Evolutionary conservation across 768 basidiomycete genomes (phyloP).

Genomic region (Saitozyma sp.): DNA sequence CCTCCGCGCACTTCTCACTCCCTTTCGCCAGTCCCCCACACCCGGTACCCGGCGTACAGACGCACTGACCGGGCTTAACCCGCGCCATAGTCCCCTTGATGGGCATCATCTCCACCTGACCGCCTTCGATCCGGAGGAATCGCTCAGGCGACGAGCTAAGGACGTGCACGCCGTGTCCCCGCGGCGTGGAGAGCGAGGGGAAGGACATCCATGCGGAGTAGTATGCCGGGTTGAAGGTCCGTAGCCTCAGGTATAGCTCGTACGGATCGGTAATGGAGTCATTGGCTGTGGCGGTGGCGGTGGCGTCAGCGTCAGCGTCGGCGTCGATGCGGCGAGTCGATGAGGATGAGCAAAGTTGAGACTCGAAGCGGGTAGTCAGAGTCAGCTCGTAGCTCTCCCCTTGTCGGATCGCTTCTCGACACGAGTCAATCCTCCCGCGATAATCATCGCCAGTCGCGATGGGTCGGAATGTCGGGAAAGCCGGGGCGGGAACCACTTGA

Average conservation of each 20-base stretch:
- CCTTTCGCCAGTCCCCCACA: conserved; percentile 60
- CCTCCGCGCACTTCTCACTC: conserved; percentile 56
- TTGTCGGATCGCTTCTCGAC: conserved; percentile 71
- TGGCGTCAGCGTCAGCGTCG: neutral
- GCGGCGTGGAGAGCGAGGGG: conserved; percentile 30
- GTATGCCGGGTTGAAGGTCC: conserved; percentile 79
- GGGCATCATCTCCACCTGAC: conserved; percentile 76
- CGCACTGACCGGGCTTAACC: conserved; percentile 43
- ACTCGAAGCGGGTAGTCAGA: conserved; percentile 60
- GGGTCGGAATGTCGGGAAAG: conserved; percentile 38
- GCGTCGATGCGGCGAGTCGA: conserved; percentile 1
- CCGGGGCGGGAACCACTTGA: conserved; percentile 1
- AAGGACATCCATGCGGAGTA: conserved; percentile 69
- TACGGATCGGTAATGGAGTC: conserved; percentile 34
- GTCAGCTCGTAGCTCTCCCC: conserved; percentile 95
- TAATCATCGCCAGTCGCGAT: conserved; percentile 55
- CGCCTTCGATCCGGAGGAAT: conserved; percentile 75
- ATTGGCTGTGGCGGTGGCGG: neutral
- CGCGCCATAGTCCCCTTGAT: conserved; percentile 85
- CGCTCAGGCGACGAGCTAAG: conserved; percentile 89
- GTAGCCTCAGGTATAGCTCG: conserved; percentile 57
- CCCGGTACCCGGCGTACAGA: conserved; percentile 60
- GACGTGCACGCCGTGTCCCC: conserved; percentile 56
- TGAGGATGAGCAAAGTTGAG: conserved; percentile 54
- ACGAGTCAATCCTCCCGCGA: conserved; percentile 65